A percentile compares a stretch with the other conserved stretches of the same genome.
Evolutionary conservation across 768 basidiomycete species (phyloP).

Genomic region (Dacryopinax spathularia): DNA sequence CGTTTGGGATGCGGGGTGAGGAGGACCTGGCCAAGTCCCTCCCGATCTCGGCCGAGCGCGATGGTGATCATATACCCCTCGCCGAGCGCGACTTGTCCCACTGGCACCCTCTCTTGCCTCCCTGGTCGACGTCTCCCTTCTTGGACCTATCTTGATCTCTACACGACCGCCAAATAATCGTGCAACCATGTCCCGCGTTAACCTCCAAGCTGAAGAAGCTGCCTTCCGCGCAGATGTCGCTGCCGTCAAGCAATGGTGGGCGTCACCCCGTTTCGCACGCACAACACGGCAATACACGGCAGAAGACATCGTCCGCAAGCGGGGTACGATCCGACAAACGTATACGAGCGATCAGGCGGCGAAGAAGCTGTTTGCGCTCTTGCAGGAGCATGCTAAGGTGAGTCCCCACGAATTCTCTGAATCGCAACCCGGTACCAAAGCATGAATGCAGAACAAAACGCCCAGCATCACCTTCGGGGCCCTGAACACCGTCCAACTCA

Average conservation of each 20-base stretch:
- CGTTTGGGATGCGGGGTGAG: too few species aligned
- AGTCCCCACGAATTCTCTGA: not conserved
- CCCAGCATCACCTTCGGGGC: slow-evolving; percentile 96
- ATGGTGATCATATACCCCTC: too few species aligned
- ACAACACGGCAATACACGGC: slow-evolving; percentile 89
- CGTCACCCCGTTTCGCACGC: slow-evolving; percentile 79
- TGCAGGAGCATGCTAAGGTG: slow-evolving; percentile 55
- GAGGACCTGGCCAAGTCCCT: too few species aligned
- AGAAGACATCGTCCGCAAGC: slow-evolving; percentile 82
- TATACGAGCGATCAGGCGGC: slow-evolving; percentile 77
- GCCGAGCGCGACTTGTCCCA: too few species aligned
- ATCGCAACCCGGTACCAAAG: not conserved
- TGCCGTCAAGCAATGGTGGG: slow-evolving; percentile 82
- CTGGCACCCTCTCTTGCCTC: too few species aligned
- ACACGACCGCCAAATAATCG: too few species aligned
- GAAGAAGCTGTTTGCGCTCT: slow-evolving; percentile 70
- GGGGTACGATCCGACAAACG: slow-evolving; percentile 69
- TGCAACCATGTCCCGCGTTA: not conserved
- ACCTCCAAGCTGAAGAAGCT: slow-evolving; percentile 27
- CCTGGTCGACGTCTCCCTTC: too few species aligned
- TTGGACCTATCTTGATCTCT: too few species aligned
- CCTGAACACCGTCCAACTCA: slow-evolving; percentile 96
- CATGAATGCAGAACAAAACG: slow-evolving; percentile 34
- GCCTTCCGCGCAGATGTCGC: slow-evolving; percentile 70
- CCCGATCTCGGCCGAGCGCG: too few species aligned